Evolutionary conservation across 257 asterid species (phyloP), one percentile per base, ranked within the genome.

Genomic region (Agastache rugosa): DNA sequence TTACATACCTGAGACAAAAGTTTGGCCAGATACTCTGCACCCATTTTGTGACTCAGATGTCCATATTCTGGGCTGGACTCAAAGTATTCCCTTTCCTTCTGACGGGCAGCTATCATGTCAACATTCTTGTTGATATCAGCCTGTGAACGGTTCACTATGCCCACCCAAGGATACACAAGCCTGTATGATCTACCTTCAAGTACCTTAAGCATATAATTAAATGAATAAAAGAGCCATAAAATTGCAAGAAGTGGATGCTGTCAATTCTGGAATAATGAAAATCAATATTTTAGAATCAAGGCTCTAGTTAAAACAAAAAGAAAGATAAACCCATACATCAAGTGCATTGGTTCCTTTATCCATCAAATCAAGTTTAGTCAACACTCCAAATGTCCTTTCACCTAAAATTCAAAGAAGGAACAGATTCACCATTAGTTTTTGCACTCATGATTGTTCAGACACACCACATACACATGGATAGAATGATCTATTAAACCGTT

Each of bases 161-260:
- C 98, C 41, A 93, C 98, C 98, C 98, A 93, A 59, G 98, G 98
- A 83, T 93, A 92, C 75, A 82, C 85, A 82, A 93, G 97, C 83
- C 87, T 91, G 86, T 93, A 93, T 19, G 97, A 55, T 85, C 91
- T 89, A 45, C 98, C 98, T 83, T 93, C 98, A 53, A 93, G 91
- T 77, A 93, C 98, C 98, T 93, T 81, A 72, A 59, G 76, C 55
- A 62, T 17, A 78, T n/a, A 79, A 39, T 63, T 53, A 81, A 60
- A 39, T 59, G 77, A 84, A 67, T 44, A 8, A 15, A 19, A 25
- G 66, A 62, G 8, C 64, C 8, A 42, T 50, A 34, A 35, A 53
- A 41, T 51, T 31, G 37, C 48, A 69, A 31, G 39, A 72, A 31
- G 31, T 5, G 55, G 48, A 56, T 70, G 37, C 61, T 63, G 59